phyloP scores from a whole-genome alignment of 2,329 filamentous ascomycete genomes.

The Metarhizium brunneum region DNA sequence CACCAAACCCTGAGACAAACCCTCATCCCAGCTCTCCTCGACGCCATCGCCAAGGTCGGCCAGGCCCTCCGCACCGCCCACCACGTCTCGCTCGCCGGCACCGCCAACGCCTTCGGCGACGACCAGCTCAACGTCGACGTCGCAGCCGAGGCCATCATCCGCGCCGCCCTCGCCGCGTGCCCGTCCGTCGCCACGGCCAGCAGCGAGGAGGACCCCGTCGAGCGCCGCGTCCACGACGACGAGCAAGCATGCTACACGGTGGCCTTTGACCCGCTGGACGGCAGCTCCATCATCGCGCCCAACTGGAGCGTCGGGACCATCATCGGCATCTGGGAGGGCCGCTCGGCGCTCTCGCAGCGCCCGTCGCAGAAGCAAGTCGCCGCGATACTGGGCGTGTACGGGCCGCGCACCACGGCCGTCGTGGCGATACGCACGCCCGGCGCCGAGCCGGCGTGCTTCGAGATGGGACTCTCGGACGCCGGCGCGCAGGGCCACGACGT shows the following conservation, averaged over 20 bases:
- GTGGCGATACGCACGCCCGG: constrained; percentile 42
- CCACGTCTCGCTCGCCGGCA: constrained; percentile 36
- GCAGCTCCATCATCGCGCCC: constrained; percentile 49
- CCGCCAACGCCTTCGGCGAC: constrained; percentile 48
- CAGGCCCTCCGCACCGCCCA: constrained; percentile 33
- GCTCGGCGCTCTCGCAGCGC: constrained; percentile 30
- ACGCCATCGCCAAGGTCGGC: constrained; percentile 34
- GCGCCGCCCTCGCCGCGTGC: constrained; percentile 32
- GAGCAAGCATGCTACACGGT: constrained; percentile 39
- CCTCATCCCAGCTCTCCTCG: constrained; percentile 39
- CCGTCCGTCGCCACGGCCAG: constrained; percentile 39
- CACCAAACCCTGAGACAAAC: constrained; percentile 27
- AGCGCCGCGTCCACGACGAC: constrained; percentile 24
- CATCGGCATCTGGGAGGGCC: constrained; percentile 48
- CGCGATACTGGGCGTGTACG: constrained; percentile 42
- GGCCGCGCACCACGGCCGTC: constrained; percentile 45
- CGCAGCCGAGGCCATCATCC: constrained; percentile 37
- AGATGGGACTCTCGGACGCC: constrained; percentile 33
- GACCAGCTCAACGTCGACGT: constrained; percentile 52
- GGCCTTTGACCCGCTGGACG: constrained; percentile 55
- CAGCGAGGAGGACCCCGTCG: constrained; percentile 52
- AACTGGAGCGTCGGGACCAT: constrained; percentile 53
- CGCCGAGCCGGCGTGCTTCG: constrained; percentile 33
- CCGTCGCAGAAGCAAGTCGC: constrained; percentile 35
- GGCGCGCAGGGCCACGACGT: constrained; percentile 22